Base-by-base conservation (phyloP, 345 rosid species). In the Citrus inodora region DNA sequence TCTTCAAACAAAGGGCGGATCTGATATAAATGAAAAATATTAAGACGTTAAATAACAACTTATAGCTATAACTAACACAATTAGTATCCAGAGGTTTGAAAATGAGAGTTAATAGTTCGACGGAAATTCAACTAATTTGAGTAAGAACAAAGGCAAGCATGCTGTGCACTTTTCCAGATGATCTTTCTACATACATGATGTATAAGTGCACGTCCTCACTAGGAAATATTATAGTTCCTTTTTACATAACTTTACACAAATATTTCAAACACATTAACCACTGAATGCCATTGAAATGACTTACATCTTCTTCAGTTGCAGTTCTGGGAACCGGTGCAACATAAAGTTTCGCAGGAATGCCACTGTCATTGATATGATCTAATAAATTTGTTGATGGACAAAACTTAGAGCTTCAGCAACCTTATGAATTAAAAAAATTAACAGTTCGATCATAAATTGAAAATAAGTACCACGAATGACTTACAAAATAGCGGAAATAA, bases 1-100 rank as follows among this genome's bases (percentile, higher is more conserved):
- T 78, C 87, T 82, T 85, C 87, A 88, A 95, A 95, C 82, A 95
- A 84, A 70, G 86, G 80, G 56, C 90, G 89, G 70, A 93, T 81
- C 97, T 95, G 81, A 81, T 21, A 76, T 17, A 72, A 63, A 80
- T 66, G 74, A 76, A 76, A 73, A 76, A 67, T 51, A 64, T 58
- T 46, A 69, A 71, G 78, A 60, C n/a, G 46, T 75, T 78, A 78
- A 46, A 35, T 4, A 22, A 30, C 8, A 42, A 22, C 65, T 59
- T 68, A 67, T 37, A 9, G 51, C 78, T 9, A 38, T n/a, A 70
- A 32, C 33, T 6, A 61, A 69, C 27, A 74, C 28, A 30, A 53
- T 37, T 51, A 56, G 76, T 5, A 11, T 6, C 17, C 58, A 61
- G 63, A 51, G 35, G 76, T 76, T 40, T 53, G 22, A 53, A n/a